Evolutionary conservation across 2,329 filamentous ascomycete species (phyloP).

Genomic region (Fusarium anthophilum): DNA sequence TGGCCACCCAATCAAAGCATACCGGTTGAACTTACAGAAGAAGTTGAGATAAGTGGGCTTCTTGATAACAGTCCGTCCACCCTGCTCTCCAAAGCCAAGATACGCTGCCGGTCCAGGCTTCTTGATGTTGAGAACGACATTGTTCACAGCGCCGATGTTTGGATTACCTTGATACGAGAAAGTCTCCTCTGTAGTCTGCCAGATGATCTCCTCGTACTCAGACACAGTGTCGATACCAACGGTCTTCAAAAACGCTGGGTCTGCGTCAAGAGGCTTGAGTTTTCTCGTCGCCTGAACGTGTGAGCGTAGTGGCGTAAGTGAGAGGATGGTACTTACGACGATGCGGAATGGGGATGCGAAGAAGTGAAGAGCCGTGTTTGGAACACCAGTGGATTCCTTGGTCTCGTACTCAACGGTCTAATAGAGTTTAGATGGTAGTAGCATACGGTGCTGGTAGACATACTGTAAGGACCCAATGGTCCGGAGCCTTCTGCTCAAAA

Average conservation of each 20-base stretch:
- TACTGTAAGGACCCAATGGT: background rate
- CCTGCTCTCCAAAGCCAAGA: background rate
- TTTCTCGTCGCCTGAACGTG: background rate
- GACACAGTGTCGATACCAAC: background rate
- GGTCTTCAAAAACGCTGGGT: background rate
- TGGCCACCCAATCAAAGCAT: fast-evolving
- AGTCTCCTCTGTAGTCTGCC: background rate
- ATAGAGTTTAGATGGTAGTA: background rate
- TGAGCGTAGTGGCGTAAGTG: fast-evolving
- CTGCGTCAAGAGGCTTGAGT: background rate
- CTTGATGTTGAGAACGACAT: background rate
- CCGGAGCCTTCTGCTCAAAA: background rate
- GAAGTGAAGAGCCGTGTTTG: background rate
- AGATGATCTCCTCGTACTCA: background rate
- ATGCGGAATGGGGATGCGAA: background rate
- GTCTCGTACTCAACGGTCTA: background rate
- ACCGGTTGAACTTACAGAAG: background rate
- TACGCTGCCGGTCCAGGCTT: background rate
- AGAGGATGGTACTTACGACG: background rate
- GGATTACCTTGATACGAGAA: background rate
- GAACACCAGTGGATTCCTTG: background rate
- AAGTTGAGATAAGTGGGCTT: background rate
- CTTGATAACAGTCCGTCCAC: background rate
- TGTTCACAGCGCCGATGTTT: background rate
- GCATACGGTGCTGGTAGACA: fast-evolving